These are phyloP conservation scores for Globisporangium splendens DNA, from an alignment of 352 stramenopile genomes.

Conservation along the genomic window DNA sequence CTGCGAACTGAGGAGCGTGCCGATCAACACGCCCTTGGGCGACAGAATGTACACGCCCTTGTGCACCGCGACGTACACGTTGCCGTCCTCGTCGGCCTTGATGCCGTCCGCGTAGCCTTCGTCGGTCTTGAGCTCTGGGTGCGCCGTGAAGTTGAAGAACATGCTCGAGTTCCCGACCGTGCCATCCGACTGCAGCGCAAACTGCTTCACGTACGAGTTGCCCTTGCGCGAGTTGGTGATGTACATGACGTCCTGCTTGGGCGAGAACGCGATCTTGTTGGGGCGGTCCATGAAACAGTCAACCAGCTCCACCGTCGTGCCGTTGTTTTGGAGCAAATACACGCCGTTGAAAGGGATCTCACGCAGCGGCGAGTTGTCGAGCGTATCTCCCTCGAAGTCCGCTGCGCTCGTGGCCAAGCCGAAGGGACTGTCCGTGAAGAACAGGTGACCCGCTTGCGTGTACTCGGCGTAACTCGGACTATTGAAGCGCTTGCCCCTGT, in stretches of 20 bases:
- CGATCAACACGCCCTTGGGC: slow-evolving; percentile 43
- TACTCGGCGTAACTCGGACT: slow-evolving; percentile 70
- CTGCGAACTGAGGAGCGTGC: slow-evolving; percentile 51
- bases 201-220: slow-evolving; percentile 80
- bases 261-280: slow-evolving; percentile 84
- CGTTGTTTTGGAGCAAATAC: slow-evolving; percentile 58
- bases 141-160: slow-evolving; percentile 79
- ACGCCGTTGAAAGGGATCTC: slow-evolving; percentile 81
- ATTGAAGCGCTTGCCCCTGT: slow-evolving; percentile 78
- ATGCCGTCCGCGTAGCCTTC: slow-evolving; percentile 66
- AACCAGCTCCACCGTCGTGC: slow-evolving; percentile 44
- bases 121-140: slow-evolving; percentile 56
- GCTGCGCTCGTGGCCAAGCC: slow-evolving; percentile 52
- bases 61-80: slow-evolving; percentile 72
- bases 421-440: slow-evolving; percentile 81
- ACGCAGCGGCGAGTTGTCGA: slow-evolving; percentile 63
- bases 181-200: slow-evolving; percentile 50
- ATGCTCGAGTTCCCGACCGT: slow-evolving; percentile 42
- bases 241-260: slow-evolving; percentile 70
- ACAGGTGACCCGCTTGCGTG: slow-evolving; percentile 55
- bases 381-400: slow-evolving; percentile 58
- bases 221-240: slow-evolving; percentile 74
- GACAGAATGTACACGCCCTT: slow-evolving; percentile 77
- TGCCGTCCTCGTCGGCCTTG: slow-evolving; percentile 69
- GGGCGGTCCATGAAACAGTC: slow-evolving; percentile 75